These are phyloP conservation scores for Anastatica hierochuntica DNA, from an alignment of 345 rosid species.

Conservation along the genomic window DNA sequence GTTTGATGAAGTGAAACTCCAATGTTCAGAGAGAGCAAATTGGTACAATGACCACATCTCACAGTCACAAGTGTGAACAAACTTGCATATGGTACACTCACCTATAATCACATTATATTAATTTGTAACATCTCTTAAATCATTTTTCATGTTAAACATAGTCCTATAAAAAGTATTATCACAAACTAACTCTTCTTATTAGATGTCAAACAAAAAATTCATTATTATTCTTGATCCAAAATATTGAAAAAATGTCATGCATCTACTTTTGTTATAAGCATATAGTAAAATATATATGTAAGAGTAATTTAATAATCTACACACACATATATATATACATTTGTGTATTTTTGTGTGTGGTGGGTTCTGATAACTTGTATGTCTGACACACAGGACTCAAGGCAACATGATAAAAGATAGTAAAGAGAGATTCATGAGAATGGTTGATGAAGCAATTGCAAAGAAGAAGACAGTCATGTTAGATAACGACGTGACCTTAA, in stretches of 20 bases:
- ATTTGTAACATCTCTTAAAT: too few relatives aligned
- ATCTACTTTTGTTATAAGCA: too few relatives aligned
- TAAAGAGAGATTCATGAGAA: conserved; percentile 23
- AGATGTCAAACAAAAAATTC: too few relatives aligned
- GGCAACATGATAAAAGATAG: conserved; percentile 27
- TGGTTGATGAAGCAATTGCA: conserved; percentile 10
- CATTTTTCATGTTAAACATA: too few relatives aligned
- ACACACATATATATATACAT: too few relatives aligned
- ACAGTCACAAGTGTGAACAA: conserved; percentile 72
- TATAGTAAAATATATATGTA: too few relatives aligned
- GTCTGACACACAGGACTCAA: conserved; percentile 27
- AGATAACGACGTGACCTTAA: conserved; percentile 32
- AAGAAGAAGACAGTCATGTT: conserved; percentile 30
- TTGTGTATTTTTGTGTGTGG: too few relatives aligned
- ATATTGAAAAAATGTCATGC: too few relatives aligned
- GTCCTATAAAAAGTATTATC: too few relatives aligned
- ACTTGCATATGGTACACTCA: conserved; percentile 73
- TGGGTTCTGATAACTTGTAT: conserved; percentile 8
- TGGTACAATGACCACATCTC: conserved; percentile 91
- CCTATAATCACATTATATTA: conserved; percentile 32
- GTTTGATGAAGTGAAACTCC: conserved; percentile 49
- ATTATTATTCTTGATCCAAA: too few relatives aligned
- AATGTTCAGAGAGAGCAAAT: conserved; percentile 75
- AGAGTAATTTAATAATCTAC: too few relatives aligned
- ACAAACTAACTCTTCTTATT: too few relatives aligned